Conservation (phyloP, 1,139 yeast genomes). For the Blastobotrys capitulatus region DNA sequence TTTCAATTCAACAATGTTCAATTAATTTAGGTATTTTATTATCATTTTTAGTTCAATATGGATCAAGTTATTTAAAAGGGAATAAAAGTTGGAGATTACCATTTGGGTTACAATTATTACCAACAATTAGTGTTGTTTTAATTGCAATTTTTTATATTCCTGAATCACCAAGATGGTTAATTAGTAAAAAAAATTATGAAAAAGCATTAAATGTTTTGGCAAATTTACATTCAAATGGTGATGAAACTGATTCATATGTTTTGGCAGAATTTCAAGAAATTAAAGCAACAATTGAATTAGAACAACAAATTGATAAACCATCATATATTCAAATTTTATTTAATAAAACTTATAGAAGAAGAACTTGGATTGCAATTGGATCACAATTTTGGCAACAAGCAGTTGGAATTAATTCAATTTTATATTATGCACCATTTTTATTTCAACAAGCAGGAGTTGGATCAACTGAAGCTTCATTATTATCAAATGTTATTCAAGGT, state of each 20-base stretch:
- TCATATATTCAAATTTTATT: conserved; percentile 45
- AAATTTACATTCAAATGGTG: conserved; percentile 8
- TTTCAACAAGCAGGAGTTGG: conserved; percentile 67
- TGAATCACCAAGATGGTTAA: conserved; percentile 12
- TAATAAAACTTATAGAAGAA: conserved; percentile 7
- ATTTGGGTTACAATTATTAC: conserved; percentile 1
- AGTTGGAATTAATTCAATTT: conserved; percentile 73
- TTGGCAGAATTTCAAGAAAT: conserved; percentile 34
- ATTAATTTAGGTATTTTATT: background rate
- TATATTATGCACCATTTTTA: conserved; percentile 73
- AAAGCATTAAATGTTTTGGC: conserved; percentile 12
- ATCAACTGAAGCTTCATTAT: conserved; percentile 54
- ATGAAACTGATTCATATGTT: background rate
- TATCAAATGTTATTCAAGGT: conserved; percentile 54
- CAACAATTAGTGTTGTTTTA: conserved; percentile 6
- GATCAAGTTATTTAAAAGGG: background rate
- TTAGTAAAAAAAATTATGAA: conserved; percentile 10
- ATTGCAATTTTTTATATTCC: conserved; percentile 2
- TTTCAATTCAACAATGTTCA: background rate
- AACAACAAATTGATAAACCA: conserved; percentile 15
- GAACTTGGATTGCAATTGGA: conserved; percentile 13
- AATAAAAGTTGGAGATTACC: background rate
- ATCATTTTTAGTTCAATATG: background rate
- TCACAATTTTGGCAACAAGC: conserved; percentile 39
- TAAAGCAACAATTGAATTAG: conserved; percentile 45